Conservation (phyloP, 1,284 basidiomycete species). For the Ganoderma resinaceum region DNA sequence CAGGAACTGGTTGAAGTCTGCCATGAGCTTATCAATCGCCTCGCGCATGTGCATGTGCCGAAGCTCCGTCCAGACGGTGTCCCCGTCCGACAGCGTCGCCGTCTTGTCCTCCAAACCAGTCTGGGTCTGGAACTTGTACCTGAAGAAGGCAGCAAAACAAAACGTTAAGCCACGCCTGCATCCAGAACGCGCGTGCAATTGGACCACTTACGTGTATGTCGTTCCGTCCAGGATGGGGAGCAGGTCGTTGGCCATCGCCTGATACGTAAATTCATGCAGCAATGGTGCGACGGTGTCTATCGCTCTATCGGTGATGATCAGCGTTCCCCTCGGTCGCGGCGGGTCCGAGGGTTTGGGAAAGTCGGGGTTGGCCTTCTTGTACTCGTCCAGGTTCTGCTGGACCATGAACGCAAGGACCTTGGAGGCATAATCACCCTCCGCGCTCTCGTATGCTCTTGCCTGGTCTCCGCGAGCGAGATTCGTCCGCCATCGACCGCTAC, state of each 20-base stretch:
- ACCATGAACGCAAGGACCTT: conserved; percentile 85
- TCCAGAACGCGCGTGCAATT: background rate
- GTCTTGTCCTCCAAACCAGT: conserved; percentile 89
- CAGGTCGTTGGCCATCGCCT: conserved; percentile 98
- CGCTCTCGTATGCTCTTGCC: conserved; percentile 68
- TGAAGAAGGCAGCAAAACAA: conserved; percentile 36
- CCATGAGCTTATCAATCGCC: conserved; percentile 95
- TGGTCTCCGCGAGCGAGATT: conserved; percentile 73
- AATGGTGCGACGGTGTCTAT: conserved; percentile 95
- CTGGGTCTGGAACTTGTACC: conserved; percentile 89
- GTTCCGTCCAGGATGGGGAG: conserved; percentile 88
- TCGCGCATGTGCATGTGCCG: conserved; percentile 99
- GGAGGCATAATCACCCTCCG: conserved; percentile 75
- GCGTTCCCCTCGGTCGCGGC: conserved; percentile 76
- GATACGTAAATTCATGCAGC: conserved; percentile 98
- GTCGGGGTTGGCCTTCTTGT: conserved; percentile 85
- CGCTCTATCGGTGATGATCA: conserved; percentile 94
- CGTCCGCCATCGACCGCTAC: conserved; percentile 72
- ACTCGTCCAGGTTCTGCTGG: conserved; percentile 83
- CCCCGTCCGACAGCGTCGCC: conserved; percentile 84
- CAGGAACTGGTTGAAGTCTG: conserved; percentile 93
- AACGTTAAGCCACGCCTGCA: conserved; percentile 1
- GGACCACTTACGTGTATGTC: conserved; percentile 77
- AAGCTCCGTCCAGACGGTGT: conserved; percentile 91
- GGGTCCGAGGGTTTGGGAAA: conserved; percentile 81